Evolutionary conservation across 2,329 filamentous ascomycete species (phyloP).

Genomic region (Arachnopeziza araneosa): DNA sequence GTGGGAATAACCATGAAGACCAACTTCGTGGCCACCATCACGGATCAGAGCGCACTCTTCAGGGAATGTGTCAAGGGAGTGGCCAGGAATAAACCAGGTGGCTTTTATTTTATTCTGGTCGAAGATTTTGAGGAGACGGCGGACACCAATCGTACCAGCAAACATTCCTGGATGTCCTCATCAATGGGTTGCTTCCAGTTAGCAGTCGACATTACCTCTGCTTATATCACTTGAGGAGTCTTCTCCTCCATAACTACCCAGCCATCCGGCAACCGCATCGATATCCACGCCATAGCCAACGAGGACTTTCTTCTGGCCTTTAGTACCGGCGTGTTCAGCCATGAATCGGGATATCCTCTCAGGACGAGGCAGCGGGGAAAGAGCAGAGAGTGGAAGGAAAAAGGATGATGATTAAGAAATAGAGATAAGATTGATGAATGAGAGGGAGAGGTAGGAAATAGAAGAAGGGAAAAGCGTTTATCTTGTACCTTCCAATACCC

Average conservation of each 20-base stretch:
- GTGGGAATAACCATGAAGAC: slow-evolving; percentile 25
- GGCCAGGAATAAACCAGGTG: slow-evolving; percentile 60
- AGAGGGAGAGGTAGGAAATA: background rate
- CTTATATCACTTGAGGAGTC: slow-evolving; percentile 68
- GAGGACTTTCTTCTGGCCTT: slow-evolving; percentile 47
- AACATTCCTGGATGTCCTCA: slow-evolving; percentile 45
- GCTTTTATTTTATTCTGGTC: slow-evolving; percentile 67
- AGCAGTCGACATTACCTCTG: slow-evolving; percentile 42
- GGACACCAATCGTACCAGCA: slow-evolving; percentile 61
- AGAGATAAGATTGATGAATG: background rate
- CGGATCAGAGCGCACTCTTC: slow-evolving; percentile 57
- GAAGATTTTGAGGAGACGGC: slow-evolving; percentile 64
- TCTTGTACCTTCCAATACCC: background rate
- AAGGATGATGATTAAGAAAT: background rate
- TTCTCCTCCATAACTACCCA: slow-evolving; percentile 69
- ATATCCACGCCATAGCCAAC: slow-evolving; percentile 66
- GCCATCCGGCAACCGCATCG: slow-evolving; percentile 71
- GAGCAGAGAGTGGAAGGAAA: background rate
- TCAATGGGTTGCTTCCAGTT: background rate
- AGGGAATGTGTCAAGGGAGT: slow-evolving; percentile 60
- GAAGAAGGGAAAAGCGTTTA: background rate
- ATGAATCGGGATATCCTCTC: too few species aligned
- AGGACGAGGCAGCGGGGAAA: too few species aligned
- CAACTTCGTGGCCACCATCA: slow-evolving; percentile 59
- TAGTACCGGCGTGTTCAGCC: slow-evolving; percentile 12